Evolutionary conservation across 805 yeast genomes (phyloP).

Genomic region (Ogataea polymorpha): DNA sequence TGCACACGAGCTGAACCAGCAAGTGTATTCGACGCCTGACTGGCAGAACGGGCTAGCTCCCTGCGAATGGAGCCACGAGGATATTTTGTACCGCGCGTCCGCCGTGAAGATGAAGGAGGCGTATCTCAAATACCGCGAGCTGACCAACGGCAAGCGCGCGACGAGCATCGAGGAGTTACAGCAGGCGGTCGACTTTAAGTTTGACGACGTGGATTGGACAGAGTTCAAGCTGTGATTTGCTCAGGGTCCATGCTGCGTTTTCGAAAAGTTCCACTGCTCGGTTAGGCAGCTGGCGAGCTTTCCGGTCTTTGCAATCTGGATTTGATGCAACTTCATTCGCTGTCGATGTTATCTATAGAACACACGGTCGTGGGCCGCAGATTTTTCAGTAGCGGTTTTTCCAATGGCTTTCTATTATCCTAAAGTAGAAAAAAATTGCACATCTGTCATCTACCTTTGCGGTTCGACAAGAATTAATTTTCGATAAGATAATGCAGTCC

Average conservation of each 20-base stretch:
- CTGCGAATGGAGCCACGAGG: slow-evolving; percentile 49
- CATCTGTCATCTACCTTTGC: background rate
- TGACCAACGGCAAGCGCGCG: slow-evolving; percentile 33
- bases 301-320: background rate
- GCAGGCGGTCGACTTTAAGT: slow-evolving; percentile 13
- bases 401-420: background rate
- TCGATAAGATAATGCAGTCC: slow-evolving; percentile 3
- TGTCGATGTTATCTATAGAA: background rate
- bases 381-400: background rate
- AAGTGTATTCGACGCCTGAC: slow-evolving; percentile 23
- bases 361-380: background rate
- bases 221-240: slow-evolving; percentile 1
- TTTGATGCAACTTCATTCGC: background rate
- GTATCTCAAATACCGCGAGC: slow-evolving; percentile 39
- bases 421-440: slow-evolving; percentile 1
- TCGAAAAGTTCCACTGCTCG: too few relatives aligned
- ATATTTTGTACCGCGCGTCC: slow-evolving; percentile 40
- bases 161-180: slow-evolving; percentile 8
- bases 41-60: slow-evolving; percentile 47
- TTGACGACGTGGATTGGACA: slow-evolving; percentile 12
- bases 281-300: too few relatives aligned
- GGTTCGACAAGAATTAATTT: background rate
- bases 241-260: background rate
- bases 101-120: slow-evolving; percentile 46
- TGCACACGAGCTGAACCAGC: slow-evolving; percentile 39